Evolutionary conservation across 2,329 filamentous ascomycete genomes (phyloP), one percentile per base, ranked within the genome.

Genomic region (Fusarium redolens): DNA sequence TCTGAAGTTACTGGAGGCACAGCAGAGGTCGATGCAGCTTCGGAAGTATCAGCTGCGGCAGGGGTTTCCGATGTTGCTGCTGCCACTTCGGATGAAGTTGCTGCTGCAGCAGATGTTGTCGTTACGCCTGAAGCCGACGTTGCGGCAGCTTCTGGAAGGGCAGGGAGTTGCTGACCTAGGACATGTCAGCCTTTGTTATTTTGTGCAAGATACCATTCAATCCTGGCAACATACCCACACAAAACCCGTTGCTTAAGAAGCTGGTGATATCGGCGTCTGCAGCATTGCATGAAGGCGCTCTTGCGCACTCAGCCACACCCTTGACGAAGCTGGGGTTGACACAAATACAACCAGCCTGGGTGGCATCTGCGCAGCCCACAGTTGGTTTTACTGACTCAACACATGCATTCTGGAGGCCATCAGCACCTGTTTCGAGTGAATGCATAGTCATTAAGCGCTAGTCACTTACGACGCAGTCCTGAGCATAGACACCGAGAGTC

Each of bases 301-400:
- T 76, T 38, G 83, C 80, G 64, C 85, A 86, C 54, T 86, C 84
- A 28, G 78, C 75, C 51, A 86, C 79, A n/a, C 82, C 83, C 61
- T 75, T 75, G 33, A 75, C 51, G 59, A 83, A 84, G 25, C 75
- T 75, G 2, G 77, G 59, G 15, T 81, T 81, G 33, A 68, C 73
- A 70, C 86, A 87, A 20, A 87, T 78, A 68, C 86, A 87, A 20
- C 77, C 73, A 25, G 76, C 75, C 33, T 81, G 75, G 45, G 75
- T 72, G 38, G 79, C 79, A 65, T 71, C 78, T n/a, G 50, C 41
- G 44, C 81, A 83, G 14, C 57, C 47, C 20, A 65, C 63, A 40
- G 62, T 61, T 35, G 69, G 65, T 11, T 68, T 63, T 18, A 75
- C 55, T 20, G 44, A 45, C 17, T 66, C 57, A 25, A 68, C 52